Conservation (phyloP, 805 yeast genomes). For the Yamadazyma tumulicola region DNA sequence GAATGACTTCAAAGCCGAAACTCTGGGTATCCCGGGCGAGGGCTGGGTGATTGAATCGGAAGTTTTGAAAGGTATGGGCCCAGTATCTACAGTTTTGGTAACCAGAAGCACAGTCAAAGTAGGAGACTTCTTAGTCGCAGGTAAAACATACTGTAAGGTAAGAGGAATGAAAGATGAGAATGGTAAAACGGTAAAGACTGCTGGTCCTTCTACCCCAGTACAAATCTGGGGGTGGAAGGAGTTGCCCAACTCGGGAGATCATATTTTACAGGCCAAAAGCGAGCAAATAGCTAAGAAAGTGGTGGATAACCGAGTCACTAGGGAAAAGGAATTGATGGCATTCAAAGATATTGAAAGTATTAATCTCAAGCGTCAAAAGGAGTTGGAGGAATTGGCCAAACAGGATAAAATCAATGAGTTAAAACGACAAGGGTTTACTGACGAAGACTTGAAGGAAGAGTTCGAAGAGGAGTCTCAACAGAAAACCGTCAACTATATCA, state of each 20-base stretch:
- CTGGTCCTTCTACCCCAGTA: slow-evolving; percentile 86
- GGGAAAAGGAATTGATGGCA: slow-evolving; percentile 52
- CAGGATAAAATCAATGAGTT: slow-evolving; percentile 56
- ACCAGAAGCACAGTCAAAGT: slow-evolving; percentile 70
- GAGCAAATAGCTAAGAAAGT: slow-evolving; percentile 78
- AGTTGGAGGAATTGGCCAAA: slow-evolving; percentile 48
- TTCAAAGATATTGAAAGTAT: slow-evolving; percentile 64
- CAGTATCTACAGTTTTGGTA: slow-evolving; percentile 79
- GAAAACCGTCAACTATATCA: slow-evolving; percentile 50
- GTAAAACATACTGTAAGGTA: slow-evolving; percentile 82
- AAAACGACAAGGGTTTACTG: slow-evolving; percentile 56
- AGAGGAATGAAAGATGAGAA: slow-evolving; percentile 71
- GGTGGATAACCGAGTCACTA: slow-evolving; percentile 56
- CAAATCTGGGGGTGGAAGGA: slow-evolving; percentile 94
- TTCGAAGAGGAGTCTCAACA: slow-evolving; percentile 19
- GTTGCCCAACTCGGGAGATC: slow-evolving; percentile 88
- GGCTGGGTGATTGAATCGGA: slow-evolving; percentile 91
- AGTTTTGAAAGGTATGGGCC: slow-evolving; percentile 77
- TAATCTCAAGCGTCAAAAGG: slow-evolving; percentile 62
- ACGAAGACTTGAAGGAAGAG: slow-evolving; percentile 38
- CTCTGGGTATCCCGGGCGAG: slow-evolving; percentile 53
- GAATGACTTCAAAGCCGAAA: slow-evolving; percentile 67
- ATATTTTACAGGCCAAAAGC: slow-evolving; percentile 67
- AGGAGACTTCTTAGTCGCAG: slow-evolving; percentile 80
- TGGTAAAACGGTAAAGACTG: slow-evolving; percentile 59